Conservation (phyloP, 1,139 yeast species). For the Sugiyamaella sp. region DNA sequence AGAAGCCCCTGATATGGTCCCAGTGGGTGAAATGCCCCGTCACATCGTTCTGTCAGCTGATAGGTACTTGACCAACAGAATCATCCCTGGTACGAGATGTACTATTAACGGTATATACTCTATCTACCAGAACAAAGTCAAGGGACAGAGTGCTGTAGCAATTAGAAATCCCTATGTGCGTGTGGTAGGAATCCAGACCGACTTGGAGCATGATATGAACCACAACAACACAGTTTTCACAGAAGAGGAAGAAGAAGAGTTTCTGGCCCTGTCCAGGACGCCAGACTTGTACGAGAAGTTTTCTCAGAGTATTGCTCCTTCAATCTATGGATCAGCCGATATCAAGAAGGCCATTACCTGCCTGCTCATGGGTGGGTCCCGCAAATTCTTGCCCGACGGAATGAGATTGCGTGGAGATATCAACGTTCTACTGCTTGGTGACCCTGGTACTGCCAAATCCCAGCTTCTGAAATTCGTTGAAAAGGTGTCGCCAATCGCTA, state of each 20-base stretch:
- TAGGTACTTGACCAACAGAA: slow-evolving; percentile 83
- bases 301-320: slow-evolving; percentile 92
- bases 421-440: slow-evolving; percentile 90
- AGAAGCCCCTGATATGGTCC: slow-evolving; percentile 97
- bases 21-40: slow-evolving; percentile 98
- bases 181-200: slow-evolving; percentile 84
- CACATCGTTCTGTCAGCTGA: slow-evolving; percentile 88
- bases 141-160: slow-evolving; percentile 68
- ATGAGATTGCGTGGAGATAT: slow-evolving; percentile 97
- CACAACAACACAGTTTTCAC: slow-evolving; percentile 70
- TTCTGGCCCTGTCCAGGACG: slow-evolving; percentile 73
- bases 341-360: slow-evolving; percentile 94
- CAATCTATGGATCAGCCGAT: slow-evolving; percentile 91
- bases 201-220: slow-evolving; percentile 67
- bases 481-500: slow-evolving; percentile 91
- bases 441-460: slow-evolving; percentile 98
- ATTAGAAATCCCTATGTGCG: slow-evolving; percentile 90
- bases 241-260: slow-evolving; percentile 94
- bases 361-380: slow-evolving; percentile 90
- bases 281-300: slow-evolving; percentile 85
- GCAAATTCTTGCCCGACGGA: slow-evolving; percentile 90
- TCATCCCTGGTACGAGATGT: slow-evolving; percentile 94
- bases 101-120: slow-evolving; percentile 91
- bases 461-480: slow-evolving; percentile 94
- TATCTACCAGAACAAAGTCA: slow-evolving; percentile 70